These are phyloP conservation scores for Trichocladium uniseriatum DNA, from an alignment of 495 filamentous ascomycete genomes.

Conservation along the genomic window DNA sequence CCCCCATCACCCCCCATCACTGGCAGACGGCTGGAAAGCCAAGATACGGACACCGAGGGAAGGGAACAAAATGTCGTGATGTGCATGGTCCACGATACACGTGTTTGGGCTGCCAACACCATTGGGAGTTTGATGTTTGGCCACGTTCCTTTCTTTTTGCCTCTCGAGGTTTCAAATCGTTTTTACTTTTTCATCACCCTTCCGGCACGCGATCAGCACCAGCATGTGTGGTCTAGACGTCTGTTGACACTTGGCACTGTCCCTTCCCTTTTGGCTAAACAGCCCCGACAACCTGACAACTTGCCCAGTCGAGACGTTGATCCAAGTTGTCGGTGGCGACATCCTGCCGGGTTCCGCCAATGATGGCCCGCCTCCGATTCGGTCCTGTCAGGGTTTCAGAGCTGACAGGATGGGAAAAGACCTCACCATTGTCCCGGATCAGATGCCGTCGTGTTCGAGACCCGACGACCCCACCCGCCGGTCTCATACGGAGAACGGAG, in stretches of 20 bases:
- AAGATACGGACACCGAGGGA: no score
- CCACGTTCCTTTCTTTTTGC: neutral
- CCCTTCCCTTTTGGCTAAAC: constrained; percentile 4
- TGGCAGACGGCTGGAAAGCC: no score
- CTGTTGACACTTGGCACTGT: neutral
- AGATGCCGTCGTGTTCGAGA: constrained; percentile 14
- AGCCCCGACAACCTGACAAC: neutral
- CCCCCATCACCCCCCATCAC: no score
- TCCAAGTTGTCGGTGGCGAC: constrained; percentile 10
- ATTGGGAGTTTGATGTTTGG: neutral
- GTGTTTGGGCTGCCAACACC: neutral
- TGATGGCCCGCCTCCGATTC: constrained; percentile 1
- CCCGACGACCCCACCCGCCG: constrained; percentile 6
- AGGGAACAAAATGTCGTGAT: neutral
- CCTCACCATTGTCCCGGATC: no score
- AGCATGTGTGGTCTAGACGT: neutral
- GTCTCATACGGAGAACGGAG: neutral
- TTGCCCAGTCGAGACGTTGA: neutral
- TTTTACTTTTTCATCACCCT: neutral
- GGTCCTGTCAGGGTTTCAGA: constrained; percentile 9
- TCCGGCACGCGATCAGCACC: neutral
- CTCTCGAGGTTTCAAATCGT: no score
- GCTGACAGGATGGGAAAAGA: neutral
- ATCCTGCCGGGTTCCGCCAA: constrained; percentile 2
- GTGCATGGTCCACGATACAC: neutral